Conservation (phyloP, 345 rosid genomes). For the Limnanthes douglasii region DNA sequence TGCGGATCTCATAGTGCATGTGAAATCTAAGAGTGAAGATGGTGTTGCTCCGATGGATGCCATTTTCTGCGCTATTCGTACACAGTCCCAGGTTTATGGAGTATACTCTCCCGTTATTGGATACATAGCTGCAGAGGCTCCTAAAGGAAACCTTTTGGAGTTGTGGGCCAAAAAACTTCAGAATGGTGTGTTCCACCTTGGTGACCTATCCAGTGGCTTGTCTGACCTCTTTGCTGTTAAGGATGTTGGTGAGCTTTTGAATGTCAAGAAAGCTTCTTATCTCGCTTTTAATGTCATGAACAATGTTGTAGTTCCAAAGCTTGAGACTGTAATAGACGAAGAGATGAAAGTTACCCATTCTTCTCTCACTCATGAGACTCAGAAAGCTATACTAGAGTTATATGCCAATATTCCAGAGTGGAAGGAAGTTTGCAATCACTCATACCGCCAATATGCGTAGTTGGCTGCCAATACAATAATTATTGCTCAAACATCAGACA, state of each 20-base stretch:
- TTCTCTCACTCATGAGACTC: constrained; percentile 67
- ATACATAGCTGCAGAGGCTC: constrained; percentile 54
- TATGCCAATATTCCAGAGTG: constrained; percentile 93
- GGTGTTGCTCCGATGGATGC: constrained; percentile 52
- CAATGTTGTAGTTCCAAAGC: constrained; percentile 75
- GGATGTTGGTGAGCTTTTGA: constrained; percentile 48
- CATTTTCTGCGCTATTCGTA: constrained; percentile 43
- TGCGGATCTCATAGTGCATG: constrained; percentile 50
- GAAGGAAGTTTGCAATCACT: constrained; percentile 76
- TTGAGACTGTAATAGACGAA: constrained; percentile 84
- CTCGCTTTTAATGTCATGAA: constrained; percentile 63
- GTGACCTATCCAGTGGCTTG: constrained; percentile 59
- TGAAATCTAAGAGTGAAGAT: constrained; percentile 57
- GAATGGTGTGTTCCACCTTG: constrained; percentile 35
- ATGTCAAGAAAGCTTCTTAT: constrained; percentile 77
- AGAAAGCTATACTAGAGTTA: constrained; percentile 77
- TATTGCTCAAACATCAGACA: constrained; percentile 83
- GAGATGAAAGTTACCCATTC: constrained; percentile 81
- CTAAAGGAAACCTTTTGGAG: constrained; percentile 83
- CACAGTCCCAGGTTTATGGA: constrained; percentile 24
- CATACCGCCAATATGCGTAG: constrained; percentile 90
- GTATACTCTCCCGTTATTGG: constrained; percentile 41
- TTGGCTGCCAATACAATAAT: constrained; percentile 78
- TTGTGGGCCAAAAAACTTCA: constrained; percentile 56
- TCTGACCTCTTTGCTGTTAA: constrained; percentile 84